phyloP scores from a whole-genome alignment of 305 asterid species.

The Coffea humblotiana region DNA sequence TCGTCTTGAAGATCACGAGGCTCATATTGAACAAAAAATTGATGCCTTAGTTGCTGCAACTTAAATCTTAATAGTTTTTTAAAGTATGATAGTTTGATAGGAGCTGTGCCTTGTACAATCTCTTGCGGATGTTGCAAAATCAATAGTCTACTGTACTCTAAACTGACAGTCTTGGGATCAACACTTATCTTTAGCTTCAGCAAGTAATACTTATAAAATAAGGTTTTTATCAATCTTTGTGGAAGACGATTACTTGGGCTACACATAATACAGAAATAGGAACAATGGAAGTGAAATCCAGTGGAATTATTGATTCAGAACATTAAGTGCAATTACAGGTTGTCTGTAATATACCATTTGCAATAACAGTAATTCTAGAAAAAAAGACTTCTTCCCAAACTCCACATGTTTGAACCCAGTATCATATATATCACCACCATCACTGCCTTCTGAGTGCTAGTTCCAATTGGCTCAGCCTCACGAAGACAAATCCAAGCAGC shows the following conservation, averaged over 20 bases:
- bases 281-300: too few species aligned
- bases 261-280: too few species aligned
- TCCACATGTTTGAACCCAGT: not conserved
- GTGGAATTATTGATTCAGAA: too few species aligned
- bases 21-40: conserved; percentile 57
- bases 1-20: conserved; percentile 83
- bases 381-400: not conserved
- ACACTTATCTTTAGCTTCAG: not conserved
- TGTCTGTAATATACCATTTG: not conserved
- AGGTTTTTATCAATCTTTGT: not conserved
- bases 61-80: conserved; percentile 16
- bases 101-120: not conserved
- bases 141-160: not conserved
- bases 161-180: not conserved
- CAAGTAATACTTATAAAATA: not conserved
- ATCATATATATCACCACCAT: not conserved
- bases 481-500: not conserved
- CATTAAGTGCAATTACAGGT: not conserved
- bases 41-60: conserved; percentile 45
- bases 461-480: not conserved
- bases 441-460: not conserved
- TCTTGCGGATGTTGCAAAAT: not conserved
- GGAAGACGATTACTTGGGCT: not conserved
- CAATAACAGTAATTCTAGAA: not conserved
- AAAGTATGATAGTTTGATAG: not conserved